Evolutionary conservation across 1,284 basidiomycete species (phyloP), one percentile per base, ranked within the genome.

Genomic region (Omphalotus olearius): DNA sequence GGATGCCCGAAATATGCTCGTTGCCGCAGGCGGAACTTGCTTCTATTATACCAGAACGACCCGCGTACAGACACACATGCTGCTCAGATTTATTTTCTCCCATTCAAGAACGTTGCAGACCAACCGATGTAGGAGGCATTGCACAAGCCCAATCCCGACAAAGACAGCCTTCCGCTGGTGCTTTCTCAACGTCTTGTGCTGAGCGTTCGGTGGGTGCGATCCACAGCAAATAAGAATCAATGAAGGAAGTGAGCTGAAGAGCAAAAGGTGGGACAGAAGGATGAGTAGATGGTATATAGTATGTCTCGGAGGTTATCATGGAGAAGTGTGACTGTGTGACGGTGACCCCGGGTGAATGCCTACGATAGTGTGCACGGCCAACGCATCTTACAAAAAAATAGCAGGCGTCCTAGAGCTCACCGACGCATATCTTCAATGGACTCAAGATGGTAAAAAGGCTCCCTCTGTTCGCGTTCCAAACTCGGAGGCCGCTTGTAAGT

Each of bases 221-320:
- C 91, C 91, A 93, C 42, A 93, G 64, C 82, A 93, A 85, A 64
- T 87, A 89, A 47, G 89, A 88, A 60, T 82, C 79, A 30, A 80
- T 77, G 36, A 93, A 67, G 40, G 71, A 72, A 40, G 84, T 91
- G 52, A 88, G 73, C 59, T 90, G 86, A 52, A 92, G 69, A 7
- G 74, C 79, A 53, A 92, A 75, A 38, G 78, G 73, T 2, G 87
- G 87, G 33, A 78, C 62, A 14, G 70, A 69, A 43, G 69, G 64
- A 53, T 78, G 75, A 18, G 70, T 60, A 4, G 80, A 64, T 16
- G 70, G 61, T 46, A 85, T 62, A 57, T 76, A 76, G 53, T 63
- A 70, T 35, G 75, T 76, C 44, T 69, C 61, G 50, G 79, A 66
- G 18, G 64, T 57, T 47, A 79, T 69, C 55, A 54, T 56, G 13